A percentile compares a stretch with the other conserved stretches of the same genome.
Evolutionary conservation across 1,284 basidiomycete species (phyloP).

Genomic region (Somion occarium): DNA sequence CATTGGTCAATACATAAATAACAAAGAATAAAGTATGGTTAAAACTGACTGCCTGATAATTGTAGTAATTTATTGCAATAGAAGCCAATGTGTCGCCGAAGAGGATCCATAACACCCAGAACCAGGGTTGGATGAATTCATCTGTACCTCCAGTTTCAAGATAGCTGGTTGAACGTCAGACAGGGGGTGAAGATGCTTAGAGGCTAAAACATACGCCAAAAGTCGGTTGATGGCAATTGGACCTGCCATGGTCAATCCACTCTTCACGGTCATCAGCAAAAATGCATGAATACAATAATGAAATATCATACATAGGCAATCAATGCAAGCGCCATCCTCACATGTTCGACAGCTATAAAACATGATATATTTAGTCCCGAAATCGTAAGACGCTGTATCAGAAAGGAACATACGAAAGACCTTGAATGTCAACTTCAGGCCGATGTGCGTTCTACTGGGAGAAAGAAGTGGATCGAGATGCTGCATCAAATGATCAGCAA

Average conservation of each 20-base stretch:
- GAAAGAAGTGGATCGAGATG: constrained; percentile 27
- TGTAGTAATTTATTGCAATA: constrained; percentile 16
- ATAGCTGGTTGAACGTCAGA: constrained; percentile 30
- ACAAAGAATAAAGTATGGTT: not conserved
- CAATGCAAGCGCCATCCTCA: not conserved
- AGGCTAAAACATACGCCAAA: constrained; percentile 25
- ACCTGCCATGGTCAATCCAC: constrained; percentile 29
- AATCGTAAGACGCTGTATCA: not conserved
- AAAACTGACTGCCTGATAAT: constrained; percentile 6
- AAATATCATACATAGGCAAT: not conserved
- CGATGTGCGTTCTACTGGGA: constrained; percentile 6
- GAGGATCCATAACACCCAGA: constrained; percentile 66
- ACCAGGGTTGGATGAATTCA: constrained; percentile 41
- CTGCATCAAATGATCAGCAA: constrained; percentile 12
- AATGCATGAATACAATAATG: not conserved
- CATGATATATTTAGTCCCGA: not conserved
- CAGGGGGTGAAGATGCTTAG: constrained; percentile 6
- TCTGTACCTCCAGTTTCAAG: constrained; percentile 37
- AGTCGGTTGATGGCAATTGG: constrained; percentile 44
- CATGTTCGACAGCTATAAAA: not conserved
- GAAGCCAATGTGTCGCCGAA: constrained; percentile 46
- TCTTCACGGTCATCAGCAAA: constrained; percentile 11
- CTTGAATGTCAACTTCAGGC: constrained; percentile 7
- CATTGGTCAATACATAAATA: not conserved
- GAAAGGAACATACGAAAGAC: constrained; percentile 8